phyloP scores from a whole-genome alignment of 2,329 filamentous ascomycete species.

The Thermoascus crustaceus region DNA sequence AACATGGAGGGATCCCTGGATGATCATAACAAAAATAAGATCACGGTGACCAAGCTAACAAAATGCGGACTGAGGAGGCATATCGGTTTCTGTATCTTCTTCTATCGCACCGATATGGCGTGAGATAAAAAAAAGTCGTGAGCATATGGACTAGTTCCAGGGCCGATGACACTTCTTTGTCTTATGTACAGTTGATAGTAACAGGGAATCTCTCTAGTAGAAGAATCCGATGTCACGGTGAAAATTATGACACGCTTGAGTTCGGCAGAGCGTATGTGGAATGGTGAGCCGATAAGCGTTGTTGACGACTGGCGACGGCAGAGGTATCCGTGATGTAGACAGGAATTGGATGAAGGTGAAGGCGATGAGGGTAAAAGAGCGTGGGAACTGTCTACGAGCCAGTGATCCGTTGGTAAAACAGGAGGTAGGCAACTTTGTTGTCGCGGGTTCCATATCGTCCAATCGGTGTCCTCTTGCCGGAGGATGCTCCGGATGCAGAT shows the following conservation, averaged over 20 bases:
- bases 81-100: too few relatives aligned
- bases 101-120: too few relatives aligned
- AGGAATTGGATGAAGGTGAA: neutral
- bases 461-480: slow-evolving; percentile 50
- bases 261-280: slow-evolving; percentile 22
- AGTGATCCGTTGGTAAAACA: slow-evolving; percentile 79
- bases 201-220: too few relatives aligned
- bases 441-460: slow-evolving; percentile 61
- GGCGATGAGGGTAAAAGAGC: neutral
- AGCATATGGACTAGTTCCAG: neutral
- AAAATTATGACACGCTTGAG: neutral
- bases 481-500: slow-evolving; percentile 43
- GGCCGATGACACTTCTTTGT: neutral
- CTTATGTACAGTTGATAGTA: neutral
- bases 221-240: neutral
- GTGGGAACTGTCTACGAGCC: neutral
- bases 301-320: slow-evolving; percentile 44
- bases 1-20: too few relatives aligned
- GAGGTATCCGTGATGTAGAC: neutral
- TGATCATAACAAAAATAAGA: too few relatives aligned
- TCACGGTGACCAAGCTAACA: too few relatives aligned
- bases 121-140: neutral
- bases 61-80: too few relatives aligned
- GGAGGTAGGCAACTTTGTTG: slow-evolving; percentile 92
- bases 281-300: slow-evolving; percentile 51